Percentiles rank a stretch among this genome's conserved stretches.
These are phyloP conservation scores for Tetrahymena malaccensis DNA, from an alignment of 73 alveolate species.

Conservation along the genomic window DNA sequence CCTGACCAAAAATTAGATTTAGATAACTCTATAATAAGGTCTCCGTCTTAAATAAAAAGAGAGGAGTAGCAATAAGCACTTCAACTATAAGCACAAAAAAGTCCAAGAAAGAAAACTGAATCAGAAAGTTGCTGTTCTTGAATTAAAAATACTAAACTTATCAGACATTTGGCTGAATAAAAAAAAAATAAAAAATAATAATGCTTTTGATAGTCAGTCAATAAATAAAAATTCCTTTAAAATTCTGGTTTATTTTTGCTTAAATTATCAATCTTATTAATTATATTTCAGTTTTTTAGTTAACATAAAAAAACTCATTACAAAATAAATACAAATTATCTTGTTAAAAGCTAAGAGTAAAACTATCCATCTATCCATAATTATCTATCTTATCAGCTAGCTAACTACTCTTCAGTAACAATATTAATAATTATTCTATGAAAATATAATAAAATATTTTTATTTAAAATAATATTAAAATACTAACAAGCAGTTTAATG, in stretches of 20 bases:
- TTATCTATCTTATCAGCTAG: too few species aligned
- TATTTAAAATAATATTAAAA: too few species aligned
- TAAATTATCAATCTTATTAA: background rate
- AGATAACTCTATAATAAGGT: background rate
- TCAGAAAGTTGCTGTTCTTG: background rate
- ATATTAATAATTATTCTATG: too few species aligned
- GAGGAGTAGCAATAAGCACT: background rate
- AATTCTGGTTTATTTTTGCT: background rate
- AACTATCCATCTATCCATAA: too few species aligned
- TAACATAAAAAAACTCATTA: too few species aligned
- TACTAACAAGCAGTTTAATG: too few species aligned
- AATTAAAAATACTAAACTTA: background rate
- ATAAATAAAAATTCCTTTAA: background rate
- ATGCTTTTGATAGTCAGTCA: background rate
- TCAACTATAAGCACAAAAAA: background rate
- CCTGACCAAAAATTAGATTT: background rate
- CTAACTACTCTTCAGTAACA: too few species aligned
- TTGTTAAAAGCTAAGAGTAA: too few species aligned
- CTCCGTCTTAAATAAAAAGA: background rate
- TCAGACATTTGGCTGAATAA: background rate
- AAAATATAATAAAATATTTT: too few species aligned
- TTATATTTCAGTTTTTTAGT: background rate
- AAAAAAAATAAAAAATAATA: too few species aligned
- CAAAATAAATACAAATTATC: too few species aligned
- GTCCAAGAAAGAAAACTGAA: background rate